These are phyloP conservation scores for Lachancea kluyveri DNA, from an alignment of 805 yeast species.

Conservation along the genomic window DNA sequence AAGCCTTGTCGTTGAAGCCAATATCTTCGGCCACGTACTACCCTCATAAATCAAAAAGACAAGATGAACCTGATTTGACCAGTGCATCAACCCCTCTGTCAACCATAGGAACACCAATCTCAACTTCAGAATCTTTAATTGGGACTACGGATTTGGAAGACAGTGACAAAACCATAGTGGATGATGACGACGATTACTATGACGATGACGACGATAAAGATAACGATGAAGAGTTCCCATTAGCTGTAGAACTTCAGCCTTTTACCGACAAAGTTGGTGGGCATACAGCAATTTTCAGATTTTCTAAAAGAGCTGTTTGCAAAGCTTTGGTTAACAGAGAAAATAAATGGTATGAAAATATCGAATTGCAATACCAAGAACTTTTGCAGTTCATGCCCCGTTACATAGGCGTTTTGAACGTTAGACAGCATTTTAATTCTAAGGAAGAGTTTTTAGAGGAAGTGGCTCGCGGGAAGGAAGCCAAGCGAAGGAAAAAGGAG, in stretches of 20 bases:
- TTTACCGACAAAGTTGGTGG: slow-evolving; percentile 96
- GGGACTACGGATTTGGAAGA: slow-evolving; percentile 2
- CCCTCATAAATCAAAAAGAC: slow-evolving; percentile 51
- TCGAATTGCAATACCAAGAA: slow-evolving; percentile 72
- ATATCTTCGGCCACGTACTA: slow-evolving; percentile 65
- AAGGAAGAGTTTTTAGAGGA: slow-evolving; percentile 19
- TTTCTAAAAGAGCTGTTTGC: slow-evolving; percentile 87
- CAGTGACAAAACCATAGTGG: slow-evolving; percentile 1
- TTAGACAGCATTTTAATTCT: slow-evolving; percentile 55
- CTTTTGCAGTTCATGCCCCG: slow-evolving; percentile 83
- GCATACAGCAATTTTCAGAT: slow-evolving; percentile 92
- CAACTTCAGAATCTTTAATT: no score
- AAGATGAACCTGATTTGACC: background rate
- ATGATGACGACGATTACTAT: slow-evolving; percentile 6
- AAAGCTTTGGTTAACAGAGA: slow-evolving; percentile 89
- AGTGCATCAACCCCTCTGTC: no score
- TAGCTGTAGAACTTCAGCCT: slow-evolving; percentile 86
- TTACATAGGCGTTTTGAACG: slow-evolving; percentile 91
- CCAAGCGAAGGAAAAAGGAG: slow-evolving; percentile 7
- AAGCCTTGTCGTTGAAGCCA: slow-evolving; percentile 40
- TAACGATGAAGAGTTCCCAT: slow-evolving; percentile 43
- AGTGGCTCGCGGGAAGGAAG: slow-evolving; percentile 8
- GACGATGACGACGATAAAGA: slow-evolving; percentile 21
- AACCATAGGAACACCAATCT: background rate
- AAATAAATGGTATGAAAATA: slow-evolving; percentile 84